A percentile compares a stretch with the other conserved stretches of the same genome.
phyloP scores from a whole-genome alignment of 805 yeast genomes.

The Lipomyces chichibuensis region DNA sequence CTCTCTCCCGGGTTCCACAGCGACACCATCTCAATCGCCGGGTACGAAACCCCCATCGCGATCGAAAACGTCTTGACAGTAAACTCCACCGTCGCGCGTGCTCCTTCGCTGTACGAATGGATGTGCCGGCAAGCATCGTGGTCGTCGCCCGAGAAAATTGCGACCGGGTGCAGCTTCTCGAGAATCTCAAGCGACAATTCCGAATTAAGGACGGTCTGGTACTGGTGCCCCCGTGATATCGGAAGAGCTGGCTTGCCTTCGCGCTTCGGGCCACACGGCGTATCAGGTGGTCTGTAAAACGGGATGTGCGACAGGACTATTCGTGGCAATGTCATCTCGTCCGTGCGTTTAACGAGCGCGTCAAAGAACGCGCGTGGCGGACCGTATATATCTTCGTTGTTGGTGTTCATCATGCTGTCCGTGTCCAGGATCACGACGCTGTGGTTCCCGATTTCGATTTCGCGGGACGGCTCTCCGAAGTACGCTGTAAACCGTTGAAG shows the following conservation, averaged over 20 bases:
- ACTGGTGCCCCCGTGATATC: slow-evolving; percentile 74
- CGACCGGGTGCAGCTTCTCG: slow-evolving; percentile 60
- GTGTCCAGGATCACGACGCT: slow-evolving; percentile 78
- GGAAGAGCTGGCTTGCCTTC: slow-evolving; percentile 73
- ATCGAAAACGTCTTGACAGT: slow-evolving; percentile 88
- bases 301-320: slow-evolving; percentile 88
- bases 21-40: slow-evolving; percentile 84
- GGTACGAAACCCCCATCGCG: slow-evolving; percentile 86
- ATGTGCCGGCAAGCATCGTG: slow-evolving; percentile 88
- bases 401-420: slow-evolving; percentile 71
- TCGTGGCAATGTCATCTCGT: slow-evolving; percentile 53
- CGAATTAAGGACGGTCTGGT: slow-evolving; percentile 81
- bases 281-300: slow-evolving; percentile 65
- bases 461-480: slow-evolving; percentile 71
- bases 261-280: slow-evolving; percentile 71
- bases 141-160: slow-evolving; percentile 90
- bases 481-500: slow-evolving; percentile 64
- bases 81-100: slow-evolving; percentile 56
- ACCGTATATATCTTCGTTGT: slow-evolving; percentile 50
- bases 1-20: slow-evolving; percentile 44
- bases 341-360: slow-evolving; percentile 10
- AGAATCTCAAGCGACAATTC: slow-evolving; percentile 63
- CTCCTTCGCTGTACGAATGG: slow-evolving; percentile 50
- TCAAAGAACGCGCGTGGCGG: slow-evolving; percentile 60
- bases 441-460: slow-evolving; percentile 64